These are phyloP conservation scores for Glycine tomentella DNA, from an alignment of 306 rosid species.

Conservation along the genomic window DNA sequence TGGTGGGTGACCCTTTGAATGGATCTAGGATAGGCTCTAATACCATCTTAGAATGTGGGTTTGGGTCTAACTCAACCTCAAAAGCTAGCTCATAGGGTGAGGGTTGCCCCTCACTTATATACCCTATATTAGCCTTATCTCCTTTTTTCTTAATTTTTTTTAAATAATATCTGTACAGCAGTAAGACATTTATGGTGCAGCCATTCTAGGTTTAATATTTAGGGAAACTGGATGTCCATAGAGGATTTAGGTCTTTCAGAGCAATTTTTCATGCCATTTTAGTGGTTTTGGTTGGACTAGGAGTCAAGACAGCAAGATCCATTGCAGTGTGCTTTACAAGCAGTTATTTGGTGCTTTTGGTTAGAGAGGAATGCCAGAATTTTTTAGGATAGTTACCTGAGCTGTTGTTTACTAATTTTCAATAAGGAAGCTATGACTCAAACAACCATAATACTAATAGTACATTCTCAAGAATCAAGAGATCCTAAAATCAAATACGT, in stretches of 20 bases:
- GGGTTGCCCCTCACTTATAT: too few relatives aligned
- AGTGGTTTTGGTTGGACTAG: constrained; percentile 22
- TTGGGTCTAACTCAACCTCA: too few relatives aligned
- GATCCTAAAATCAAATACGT: constrained; percentile 12
- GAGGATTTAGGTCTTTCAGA: constrained; percentile 16
- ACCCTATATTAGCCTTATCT: too few relatives aligned
- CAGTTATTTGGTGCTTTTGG: constrained; percentile 20
- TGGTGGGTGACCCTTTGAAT: too few relatives aligned
- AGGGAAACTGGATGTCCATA: constrained; percentile 2
- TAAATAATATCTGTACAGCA: not conserved
- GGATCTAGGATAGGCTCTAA: too few relatives aligned
- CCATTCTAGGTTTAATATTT: constrained; percentile 1
- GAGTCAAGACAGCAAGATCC: constrained; percentile 19
- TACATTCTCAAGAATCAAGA: constrained; percentile 9
- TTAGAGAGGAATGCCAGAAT: constrained; percentile 7
- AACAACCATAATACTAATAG: not conserved
- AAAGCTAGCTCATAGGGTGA: too few relatives aligned
- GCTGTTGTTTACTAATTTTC: not conserved
- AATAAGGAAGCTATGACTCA: not conserved
- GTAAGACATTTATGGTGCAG: constrained; percentile 1
- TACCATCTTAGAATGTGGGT: too few relatives aligned
- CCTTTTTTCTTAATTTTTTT: too few relatives aligned
- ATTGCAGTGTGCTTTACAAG: not conserved
- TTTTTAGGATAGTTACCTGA: constrained; percentile 10
- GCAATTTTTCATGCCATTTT: constrained; percentile 22